Evolutionary conservation across 2,329 filamentous ascomycete genomes (phyloP).

Genomic region (Tolypocladium pustulatum): DNA sequence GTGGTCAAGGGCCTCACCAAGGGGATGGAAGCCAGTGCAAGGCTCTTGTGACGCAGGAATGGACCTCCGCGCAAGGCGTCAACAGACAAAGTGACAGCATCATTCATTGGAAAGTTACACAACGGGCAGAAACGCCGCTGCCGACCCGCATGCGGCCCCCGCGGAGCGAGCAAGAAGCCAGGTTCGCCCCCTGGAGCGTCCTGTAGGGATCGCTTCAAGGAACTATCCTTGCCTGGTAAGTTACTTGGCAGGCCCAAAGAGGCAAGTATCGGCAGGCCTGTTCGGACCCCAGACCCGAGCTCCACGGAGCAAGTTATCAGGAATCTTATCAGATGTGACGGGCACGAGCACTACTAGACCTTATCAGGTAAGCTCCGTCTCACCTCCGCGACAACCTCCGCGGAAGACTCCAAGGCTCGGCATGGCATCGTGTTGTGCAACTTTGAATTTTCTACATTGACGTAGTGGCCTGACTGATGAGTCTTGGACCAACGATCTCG

Average conservation of each 20-base stretch:
- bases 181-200: no score
- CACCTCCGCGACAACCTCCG: neutral
- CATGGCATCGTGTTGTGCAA: neutral
- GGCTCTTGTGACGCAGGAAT: neutral
- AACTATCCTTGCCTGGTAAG: no score
- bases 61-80: neutral
- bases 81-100: no score
- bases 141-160: neutral
- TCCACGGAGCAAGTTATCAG: neutral
- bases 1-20: neutral
- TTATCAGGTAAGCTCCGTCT: neutral
- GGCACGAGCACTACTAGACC: neutral
- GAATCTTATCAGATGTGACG: neutral
- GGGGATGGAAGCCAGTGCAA: neutral
- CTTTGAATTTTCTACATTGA: neutral
- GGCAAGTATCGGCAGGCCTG: neutral
- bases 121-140: neutral
- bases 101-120: no score
- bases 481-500: neutral
- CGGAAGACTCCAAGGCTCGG: neutral
- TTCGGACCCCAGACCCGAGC: neutral
- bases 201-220: no score
- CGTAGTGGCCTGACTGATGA: neutral
- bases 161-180: no score
- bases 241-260: neutral